phyloP scores from a whole-genome alignment of 805 yeast genomes.

The Blastobotrys muscicola region DNA sequence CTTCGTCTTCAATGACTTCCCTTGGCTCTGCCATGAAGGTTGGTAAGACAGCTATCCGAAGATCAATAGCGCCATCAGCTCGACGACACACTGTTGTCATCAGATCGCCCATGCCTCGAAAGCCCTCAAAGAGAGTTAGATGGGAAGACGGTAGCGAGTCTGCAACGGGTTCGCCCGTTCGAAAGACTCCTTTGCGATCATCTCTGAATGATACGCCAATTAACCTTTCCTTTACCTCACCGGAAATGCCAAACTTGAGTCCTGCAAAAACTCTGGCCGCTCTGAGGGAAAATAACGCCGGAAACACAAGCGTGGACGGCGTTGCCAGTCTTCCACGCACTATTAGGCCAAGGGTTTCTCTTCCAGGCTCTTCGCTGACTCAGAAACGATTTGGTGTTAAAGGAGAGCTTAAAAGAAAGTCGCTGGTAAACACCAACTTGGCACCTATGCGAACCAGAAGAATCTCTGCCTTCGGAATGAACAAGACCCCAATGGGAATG shows the following conservation, averaged over 20 bases:
- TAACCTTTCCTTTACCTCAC: background rate
- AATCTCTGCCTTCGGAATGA: constrained; percentile 11
- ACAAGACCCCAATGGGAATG: constrained; percentile 1
- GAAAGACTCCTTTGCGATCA: background rate
- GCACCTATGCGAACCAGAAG: background rate
- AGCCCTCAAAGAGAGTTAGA: constrained; percentile 17
- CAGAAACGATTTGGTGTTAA: constrained; percentile 8
- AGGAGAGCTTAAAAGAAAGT: constrained; percentile 10
- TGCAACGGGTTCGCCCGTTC: background rate
- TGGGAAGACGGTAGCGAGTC: constrained; percentile 17
- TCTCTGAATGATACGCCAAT: background rate
- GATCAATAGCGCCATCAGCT: background rate
- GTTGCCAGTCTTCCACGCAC: background rate
- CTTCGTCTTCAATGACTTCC: background rate
- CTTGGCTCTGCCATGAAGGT: background rate
- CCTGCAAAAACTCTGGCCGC: background rate
- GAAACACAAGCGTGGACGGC: background rate
- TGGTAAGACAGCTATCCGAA: background rate
- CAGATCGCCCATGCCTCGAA: constrained; percentile 11
- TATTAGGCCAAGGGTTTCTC: background rate
- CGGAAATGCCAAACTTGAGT: background rate
- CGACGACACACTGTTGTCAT: constrained; percentile 7
- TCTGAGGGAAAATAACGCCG: background rate
- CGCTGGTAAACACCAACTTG: background rate
- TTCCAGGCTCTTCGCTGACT: background rate